Evolutionary conservation across 2,329 filamentous ascomycete genomes (phyloP), one percentile per base, ranked within the genome.

Genomic region (Seiridium unicorne): DNA sequence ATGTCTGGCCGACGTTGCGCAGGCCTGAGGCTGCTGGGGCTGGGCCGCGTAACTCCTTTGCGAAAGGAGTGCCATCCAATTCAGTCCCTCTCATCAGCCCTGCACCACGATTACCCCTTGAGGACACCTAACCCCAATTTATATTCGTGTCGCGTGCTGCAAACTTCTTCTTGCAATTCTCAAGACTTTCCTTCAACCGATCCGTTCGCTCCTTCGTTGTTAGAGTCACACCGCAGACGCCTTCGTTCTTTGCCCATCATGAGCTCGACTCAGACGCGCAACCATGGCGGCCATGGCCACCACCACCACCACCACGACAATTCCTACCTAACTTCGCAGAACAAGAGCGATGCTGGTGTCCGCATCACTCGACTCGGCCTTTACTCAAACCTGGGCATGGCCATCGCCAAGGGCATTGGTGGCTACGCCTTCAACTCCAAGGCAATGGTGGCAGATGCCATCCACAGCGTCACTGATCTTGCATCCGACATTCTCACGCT

Each of bases 351-450:
- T 76, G 93, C 95, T 55, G 92, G 92, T 65, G 96, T 97, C 68
- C 89, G 93, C 69, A 97, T 97, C 71, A 99, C 95, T 57, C 84
- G 92, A 65, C 90, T 98, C 68, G 92, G 92, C 34, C 83, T 96
- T 51, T 90, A 89, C 71, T 92, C 93, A 67, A 99, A 99, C 74
- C 81, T 98, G 57, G 89, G 88, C 71, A 98, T 99, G 93, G 95
- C 94, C 55, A 81, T 98, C 68, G 91, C 88, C 66, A 99, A 99
- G 75, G 95, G 94, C 47, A 81, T 93, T 35, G 95, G 95, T 61
- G 95, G 95, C 67, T 97, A 95, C 79, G 81, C 89, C 66, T 98
- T 99, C 82, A 93, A 97, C 76, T 97, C 93, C 49, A 93, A 97
- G 77, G 89, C 92, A 61, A 90, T 97, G 82, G 82, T 93, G 61